Evolutionary conservation across 177 flowering plant species (phyloP), one percentile per base, ranked within the genome.

Genomic region (Vitis hybrid): DNA sequence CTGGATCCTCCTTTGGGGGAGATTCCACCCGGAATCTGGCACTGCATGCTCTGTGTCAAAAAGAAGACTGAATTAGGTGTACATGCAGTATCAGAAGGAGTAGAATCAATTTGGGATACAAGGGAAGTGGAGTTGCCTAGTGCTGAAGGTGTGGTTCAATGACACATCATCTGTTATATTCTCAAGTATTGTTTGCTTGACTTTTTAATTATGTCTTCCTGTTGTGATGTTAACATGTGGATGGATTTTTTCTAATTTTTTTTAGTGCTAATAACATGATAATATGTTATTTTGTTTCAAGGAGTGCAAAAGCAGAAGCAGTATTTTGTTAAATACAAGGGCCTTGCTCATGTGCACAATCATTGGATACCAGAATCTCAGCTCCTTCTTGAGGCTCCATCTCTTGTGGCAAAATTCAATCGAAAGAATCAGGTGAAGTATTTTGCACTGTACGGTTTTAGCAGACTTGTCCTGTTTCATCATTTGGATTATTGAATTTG

Each of bases 311-410:
- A 21, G 70, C 76, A 82, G 81, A 88, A 75, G 76, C 82, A 92
- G 48, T 92, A 75, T 79, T 76, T 90, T 59, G 93, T 92, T 6
- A 90, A 90, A 69, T 90, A 85, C 78, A 82, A 78, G 70, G 89
- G 88, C 70, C 90, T 89, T 73, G 88, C 97, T 67, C 95, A 92
- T 80, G 80, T 86, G 73, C 92, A 92, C 75, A 92, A 89, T 75
- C 80, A 70, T 39, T 92, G 95, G 95, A 19, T 90, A 13, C 80
- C 87, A 45, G 92, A 90, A 76, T 64, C 51, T 60, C 82, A 85
- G 56, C 60, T 92, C 74, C 76, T 77, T 69, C 70, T 63, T 72
- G 93, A 91, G 74, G 84, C 84, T 70, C 84, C 89, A 17, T 32
- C 56, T 8, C 84, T 90, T 80, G 56, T 87, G 70, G 76, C 76